phyloP scores from a whole-genome alignment of 1,284 basidiomycete genomes.

The Moniliophthora roreri region DNA sequence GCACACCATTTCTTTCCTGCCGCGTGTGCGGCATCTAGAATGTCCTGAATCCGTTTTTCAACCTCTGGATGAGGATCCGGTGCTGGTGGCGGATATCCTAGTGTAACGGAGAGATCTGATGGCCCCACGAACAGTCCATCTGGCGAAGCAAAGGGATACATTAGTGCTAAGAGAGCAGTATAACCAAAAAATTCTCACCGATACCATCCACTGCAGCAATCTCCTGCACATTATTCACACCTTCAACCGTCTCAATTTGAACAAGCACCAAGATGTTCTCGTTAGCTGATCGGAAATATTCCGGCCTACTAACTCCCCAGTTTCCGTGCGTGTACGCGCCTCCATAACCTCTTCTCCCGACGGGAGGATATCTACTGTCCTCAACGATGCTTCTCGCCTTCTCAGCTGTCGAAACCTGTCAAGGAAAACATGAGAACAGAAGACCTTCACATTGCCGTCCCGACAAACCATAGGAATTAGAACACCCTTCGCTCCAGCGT shows the following conservation, averaged over 20 bases:
- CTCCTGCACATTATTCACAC: constrained; percentile 55
- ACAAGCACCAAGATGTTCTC: constrained; percentile 58
- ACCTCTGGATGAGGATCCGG: constrained; percentile 64
- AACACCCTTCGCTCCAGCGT: constrained; percentile 61
- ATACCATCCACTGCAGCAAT: constrained; percentile 66
- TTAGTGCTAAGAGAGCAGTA: too few relatives aligned
- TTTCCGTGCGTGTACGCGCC: constrained; percentile 55
- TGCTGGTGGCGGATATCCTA: constrained; percentile 57
- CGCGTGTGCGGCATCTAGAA: constrained; percentile 51
- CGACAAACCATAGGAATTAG: constrained; percentile 60
- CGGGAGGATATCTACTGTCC: constrained; percentile 57
- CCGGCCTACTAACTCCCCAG: constrained; percentile 48
- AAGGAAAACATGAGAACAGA: neutral
- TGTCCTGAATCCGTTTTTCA: constrained; percentile 59
- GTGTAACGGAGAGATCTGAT: constrained; percentile 61
- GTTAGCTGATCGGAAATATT: constrained; percentile 60
- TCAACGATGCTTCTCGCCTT: constrained; percentile 55
- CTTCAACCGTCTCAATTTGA: constrained; percentile 67
- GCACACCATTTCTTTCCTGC: constrained; percentile 70
- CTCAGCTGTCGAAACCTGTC: constrained; percentile 53
- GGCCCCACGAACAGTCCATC: constrained; percentile 58
- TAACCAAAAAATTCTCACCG: too few relatives aligned
- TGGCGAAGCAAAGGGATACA: too few relatives aligned
- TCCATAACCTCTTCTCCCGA: constrained; percentile 60
- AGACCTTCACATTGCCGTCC: neutral